A percentile compares a stretch with the other conserved stretches of the same genome.
phyloP scores from a whole-genome alignment of 805 yeast genomes.

The Candida sonorensis region DNA sequence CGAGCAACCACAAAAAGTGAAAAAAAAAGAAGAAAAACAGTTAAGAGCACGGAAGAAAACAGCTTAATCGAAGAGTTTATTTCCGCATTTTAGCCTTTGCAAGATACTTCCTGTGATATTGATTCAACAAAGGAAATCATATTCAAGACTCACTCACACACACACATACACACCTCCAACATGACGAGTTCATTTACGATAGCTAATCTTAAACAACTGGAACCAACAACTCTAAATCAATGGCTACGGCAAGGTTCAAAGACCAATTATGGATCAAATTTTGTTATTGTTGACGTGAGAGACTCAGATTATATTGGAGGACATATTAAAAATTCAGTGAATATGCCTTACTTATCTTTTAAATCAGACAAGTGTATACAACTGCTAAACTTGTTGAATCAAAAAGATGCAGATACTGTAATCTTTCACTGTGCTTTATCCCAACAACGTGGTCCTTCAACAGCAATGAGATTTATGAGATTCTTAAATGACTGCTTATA shows the following conservation, averaged over 20 bases:
- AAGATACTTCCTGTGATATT: too few relatives aligned
- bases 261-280: conserved; percentile 19
- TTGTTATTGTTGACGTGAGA: conserved; percentile 73
- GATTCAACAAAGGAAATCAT: too few relatives aligned
- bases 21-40: too few relatives aligned
- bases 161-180: too few relatives aligned
- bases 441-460: conserved; percentile 87
- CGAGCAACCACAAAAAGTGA: too few relatives aligned
- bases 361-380: conserved; percentile 31
- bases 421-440: conserved; percentile 90
- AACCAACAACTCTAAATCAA: conserved; percentile 34
- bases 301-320: conserved; percentile 80
- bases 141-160: too few relatives aligned
- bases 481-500: conserved; percentile 30
- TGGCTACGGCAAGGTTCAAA: neutral
- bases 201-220: conserved; percentile 40
- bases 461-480: conserved; percentile 60
- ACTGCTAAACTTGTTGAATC: conserved; percentile 29
- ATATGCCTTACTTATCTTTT: conserved; percentile 48
- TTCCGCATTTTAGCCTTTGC: too few relatives aligned
- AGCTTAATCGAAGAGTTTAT: too few relatives aligned
- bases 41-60: too few relatives aligned
- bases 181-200: conserved; percentile 26
- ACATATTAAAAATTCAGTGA: conserved; percentile 50
- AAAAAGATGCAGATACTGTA: conserved; percentile 37